Evolutionary conservation across 257 asterid species (phyloP).

Genomic region (Solanum tarapatanum): DNA sequence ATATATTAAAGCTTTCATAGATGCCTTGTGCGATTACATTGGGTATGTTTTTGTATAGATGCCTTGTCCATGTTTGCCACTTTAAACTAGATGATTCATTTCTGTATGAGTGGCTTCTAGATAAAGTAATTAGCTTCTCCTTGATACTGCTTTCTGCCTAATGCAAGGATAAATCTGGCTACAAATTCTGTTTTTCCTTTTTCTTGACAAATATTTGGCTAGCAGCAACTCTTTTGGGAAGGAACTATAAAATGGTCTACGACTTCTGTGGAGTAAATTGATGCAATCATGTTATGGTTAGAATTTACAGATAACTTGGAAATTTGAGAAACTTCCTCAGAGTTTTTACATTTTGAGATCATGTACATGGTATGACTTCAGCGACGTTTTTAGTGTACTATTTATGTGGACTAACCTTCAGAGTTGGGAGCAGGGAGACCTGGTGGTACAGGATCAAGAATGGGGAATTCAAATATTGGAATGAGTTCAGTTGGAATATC

Average conservation of each 20-base stretch:
- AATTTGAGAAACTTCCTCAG: not conserved
- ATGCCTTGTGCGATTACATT: not conserved
- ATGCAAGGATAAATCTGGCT: not conserved
- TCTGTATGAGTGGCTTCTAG: not conserved
- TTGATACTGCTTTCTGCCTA: not conserved
- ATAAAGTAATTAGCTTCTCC: not conserved
- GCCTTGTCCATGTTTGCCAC: not conserved
- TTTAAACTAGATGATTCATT: not conserved
- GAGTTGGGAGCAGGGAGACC: constrained; percentile 33
- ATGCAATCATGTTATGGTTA: not conserved
- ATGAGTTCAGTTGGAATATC: constrained; percentile 81
- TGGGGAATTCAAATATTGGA: constrained; percentile 36
- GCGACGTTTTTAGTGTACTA: not conserved
- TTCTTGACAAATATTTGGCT: not conserved
- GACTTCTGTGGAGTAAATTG: not conserved
- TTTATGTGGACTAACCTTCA: not conserved
- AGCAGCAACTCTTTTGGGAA: not conserved
- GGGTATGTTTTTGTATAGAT: not conserved
- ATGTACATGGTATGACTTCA: not conserved
- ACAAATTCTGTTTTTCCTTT: not conserved
- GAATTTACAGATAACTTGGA: not conserved
- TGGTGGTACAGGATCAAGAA: constrained; percentile 19
- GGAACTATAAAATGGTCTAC: not conserved
- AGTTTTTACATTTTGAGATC: not conserved
- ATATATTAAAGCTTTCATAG: not conserved